phyloP scores from a whole-genome alignment of 192 early-diverging fungal species.

The Coemansia sp. region DNA sequence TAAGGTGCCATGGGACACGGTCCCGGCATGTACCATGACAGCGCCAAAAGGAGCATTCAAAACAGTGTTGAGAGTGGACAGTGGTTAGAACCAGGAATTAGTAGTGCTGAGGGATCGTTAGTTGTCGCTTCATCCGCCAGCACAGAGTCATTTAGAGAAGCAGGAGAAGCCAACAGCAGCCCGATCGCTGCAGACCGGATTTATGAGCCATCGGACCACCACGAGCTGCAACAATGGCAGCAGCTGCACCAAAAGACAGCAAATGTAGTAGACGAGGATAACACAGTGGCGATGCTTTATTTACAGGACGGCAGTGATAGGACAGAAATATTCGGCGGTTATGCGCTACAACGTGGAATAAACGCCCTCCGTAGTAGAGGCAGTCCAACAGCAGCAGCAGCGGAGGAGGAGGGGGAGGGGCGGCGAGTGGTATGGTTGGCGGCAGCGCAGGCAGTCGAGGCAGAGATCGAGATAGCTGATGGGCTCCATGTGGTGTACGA shows the following conservation, averaged over 20 bases:
- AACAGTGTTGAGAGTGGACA: too few species aligned
- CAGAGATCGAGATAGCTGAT: conserved; percentile 22
- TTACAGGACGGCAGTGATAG: conserved; percentile 9
- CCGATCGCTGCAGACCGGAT: conserved; percentile 20
- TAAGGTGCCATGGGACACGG: conserved; percentile 1
- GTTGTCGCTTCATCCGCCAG: conserved; percentile 9
- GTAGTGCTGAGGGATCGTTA: too few species aligned
- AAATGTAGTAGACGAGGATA: too few species aligned
- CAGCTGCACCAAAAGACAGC: too few species aligned
- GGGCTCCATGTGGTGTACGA: conserved; percentile 21
- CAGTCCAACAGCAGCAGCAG: neutral
- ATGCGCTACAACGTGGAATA: conserved; percentile 4
- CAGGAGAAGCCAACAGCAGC: conserved; percentile 9
- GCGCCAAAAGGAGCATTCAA: too few species aligned
- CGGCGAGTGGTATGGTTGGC: neutral
- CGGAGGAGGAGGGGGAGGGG: neutral
- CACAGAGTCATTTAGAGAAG: conserved; percentile 10
- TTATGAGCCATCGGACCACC: neutral
- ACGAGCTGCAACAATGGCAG: too few species aligned
- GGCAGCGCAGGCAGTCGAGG: neutral
- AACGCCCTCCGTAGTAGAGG: conserved; percentile 1
- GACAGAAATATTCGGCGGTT: conserved; percentile 1
- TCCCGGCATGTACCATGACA: neutral
- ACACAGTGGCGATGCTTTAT: conserved; percentile 10
- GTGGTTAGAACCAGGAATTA: too few species aligned